Evolutionary conservation across 305 asterid genomes (phyloP), one percentile per base, ranked within the genome.

Genomic region (Ajuga reptans): DNA sequence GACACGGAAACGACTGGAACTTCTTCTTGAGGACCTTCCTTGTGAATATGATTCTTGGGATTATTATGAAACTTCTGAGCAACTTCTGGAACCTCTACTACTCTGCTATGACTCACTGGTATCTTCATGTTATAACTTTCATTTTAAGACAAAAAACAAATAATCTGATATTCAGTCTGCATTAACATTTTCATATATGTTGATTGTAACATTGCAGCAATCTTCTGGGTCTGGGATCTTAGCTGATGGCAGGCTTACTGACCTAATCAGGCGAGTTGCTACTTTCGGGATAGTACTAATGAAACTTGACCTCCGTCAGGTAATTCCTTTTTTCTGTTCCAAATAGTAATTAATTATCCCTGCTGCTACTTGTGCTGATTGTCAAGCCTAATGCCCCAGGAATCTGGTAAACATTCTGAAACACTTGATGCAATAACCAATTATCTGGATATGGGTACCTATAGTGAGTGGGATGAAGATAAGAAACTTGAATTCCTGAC

Each of bases 291-390:
- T 92, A 96, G 97, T 84, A 59, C 78, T 90, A 56, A 88, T 92
- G 97, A 90, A 92, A 87, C 96, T 92, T 55, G 97, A 92, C 83
- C 95, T 92, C 72, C 97, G 98, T 66, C 98, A 90, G 98, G 98
- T 90, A 59, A 47, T 47, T 62, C 61, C 34, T 39, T n/a, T 42
- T 47, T 68, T 15, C 39, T 58, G 72, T 69, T 64, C 36, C 11
- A 29, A 17, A 18, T 5, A 3, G 17, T 16, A 41, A 62, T 14
- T 16, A 41, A 62, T 14, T 24, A 5, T 54, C 42, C 42, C 3
- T 61, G 64, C 42, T 63, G 45, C 61, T 54, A 42, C 71, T 73
- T 33, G 14, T 63, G 68, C 65, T 66, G 53, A 82, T 24, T 18
- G 16, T 27, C 68, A 31, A 42, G 62, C 71, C 46, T 63, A 42